Conservation (phyloP, 768 basidiomycete genomes). For the Neoboletus subvelutipes region DNA sequence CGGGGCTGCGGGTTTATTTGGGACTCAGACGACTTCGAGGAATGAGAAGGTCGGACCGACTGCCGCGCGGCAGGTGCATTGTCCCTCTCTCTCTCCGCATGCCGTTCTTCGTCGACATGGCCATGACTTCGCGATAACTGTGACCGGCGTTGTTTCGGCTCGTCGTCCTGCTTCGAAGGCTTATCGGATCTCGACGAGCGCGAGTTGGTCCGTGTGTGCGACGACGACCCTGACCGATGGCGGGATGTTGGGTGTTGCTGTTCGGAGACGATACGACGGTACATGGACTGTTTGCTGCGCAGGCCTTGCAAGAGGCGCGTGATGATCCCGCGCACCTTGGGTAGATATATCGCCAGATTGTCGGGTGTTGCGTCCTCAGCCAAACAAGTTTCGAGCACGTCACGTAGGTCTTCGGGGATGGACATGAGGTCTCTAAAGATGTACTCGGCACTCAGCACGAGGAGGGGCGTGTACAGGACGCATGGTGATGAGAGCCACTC, state of each 20-base stretch:
- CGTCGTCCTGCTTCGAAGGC: constrained; percentile 40
- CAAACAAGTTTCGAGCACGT: constrained; percentile 86
- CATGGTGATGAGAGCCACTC: constrained; percentile 36
- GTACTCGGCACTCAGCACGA: constrained; percentile 15
- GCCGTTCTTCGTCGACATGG: constrained; percentile 38
- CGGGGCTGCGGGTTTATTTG: constrained; percentile 29
- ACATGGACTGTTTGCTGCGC: constrained; percentile 87
- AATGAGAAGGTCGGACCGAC: constrained; percentile 42
- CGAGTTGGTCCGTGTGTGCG: constrained; percentile 56
- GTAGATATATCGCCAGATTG: constrained; percentile 87
- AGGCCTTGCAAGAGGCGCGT: constrained; percentile 90
- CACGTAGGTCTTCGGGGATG: constrained; percentile 87
- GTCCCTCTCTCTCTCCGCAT: constrained; percentile 39
- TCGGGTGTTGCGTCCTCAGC: constrained; percentile 86
- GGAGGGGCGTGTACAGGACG: constrained; percentile 3
- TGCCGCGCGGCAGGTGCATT: constrained; percentile 37
- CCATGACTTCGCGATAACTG: constrained; percentile 42
- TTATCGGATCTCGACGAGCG: constrained; percentile 54
- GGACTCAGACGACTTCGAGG: constrained; percentile 37
- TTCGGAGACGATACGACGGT: constrained; percentile 72
- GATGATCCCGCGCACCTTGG: constrained; percentile 88
- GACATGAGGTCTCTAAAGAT: constrained; percentile 72
- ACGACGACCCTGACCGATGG: constrained; percentile 44
- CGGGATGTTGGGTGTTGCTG: constrained; percentile 41
- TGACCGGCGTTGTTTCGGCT: constrained; percentile 45